Evolutionary conservation across 176 grass and related monocot species (phyloP).

Genomic region (Paspalum vaginatum): DNA sequence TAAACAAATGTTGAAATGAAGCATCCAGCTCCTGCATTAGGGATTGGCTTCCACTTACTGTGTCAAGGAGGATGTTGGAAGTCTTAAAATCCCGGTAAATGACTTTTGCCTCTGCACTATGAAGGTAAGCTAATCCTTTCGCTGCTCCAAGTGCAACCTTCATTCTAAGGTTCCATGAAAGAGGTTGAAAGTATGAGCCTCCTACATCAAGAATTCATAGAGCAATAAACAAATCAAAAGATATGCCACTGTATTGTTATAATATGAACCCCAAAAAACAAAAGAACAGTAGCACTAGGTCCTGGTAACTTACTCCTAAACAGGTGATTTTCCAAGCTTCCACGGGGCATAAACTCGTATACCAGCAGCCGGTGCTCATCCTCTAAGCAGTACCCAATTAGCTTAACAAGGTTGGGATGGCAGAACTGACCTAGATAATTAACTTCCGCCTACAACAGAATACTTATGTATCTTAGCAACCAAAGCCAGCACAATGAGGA

Average conservation of each 20-base stretch:
- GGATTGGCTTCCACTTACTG: slow-evolving; percentile 52
- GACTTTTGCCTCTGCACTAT: slow-evolving; percentile 78
- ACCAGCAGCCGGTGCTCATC: slow-evolving; percentile 86
- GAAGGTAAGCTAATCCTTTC: slow-evolving; percentile 88
- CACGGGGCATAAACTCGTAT: slow-evolving; percentile 93
- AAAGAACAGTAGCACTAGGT: background rate
- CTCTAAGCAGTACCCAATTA: slow-evolving; percentile 84
- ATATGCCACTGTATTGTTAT: background rate
- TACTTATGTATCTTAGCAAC: slow-evolving; percentile 38
- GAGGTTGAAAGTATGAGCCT: slow-evolving; percentile 73
- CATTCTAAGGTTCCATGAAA: slow-evolving; percentile 92
- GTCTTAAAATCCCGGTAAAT: slow-evolving; percentile 98
- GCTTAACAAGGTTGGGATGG: slow-evolving; percentile 84
- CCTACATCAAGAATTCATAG: slow-evolving; percentile 57
- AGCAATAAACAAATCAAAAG: slow-evolving; percentile 27
- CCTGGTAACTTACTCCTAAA: slow-evolving; percentile 78
- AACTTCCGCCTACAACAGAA: slow-evolving; percentile 70
- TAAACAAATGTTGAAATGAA: background rate
- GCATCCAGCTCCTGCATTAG: background rate
- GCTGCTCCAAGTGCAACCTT: slow-evolving; percentile 90
- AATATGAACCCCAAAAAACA: background rate
- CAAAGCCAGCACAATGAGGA: slow-evolving; percentile 7
- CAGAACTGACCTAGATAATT: slow-evolving; percentile 88
- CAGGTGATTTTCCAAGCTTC: slow-evolving; percentile 96
- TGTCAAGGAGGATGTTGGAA: slow-evolving; percentile 91